Percentiles rank a stretch among this genome's conserved stretches.
phyloP scores from a whole-genome alignment of 2,329 filamentous ascomycete genomes.

The Epichloe brachyelytri region DNA sequence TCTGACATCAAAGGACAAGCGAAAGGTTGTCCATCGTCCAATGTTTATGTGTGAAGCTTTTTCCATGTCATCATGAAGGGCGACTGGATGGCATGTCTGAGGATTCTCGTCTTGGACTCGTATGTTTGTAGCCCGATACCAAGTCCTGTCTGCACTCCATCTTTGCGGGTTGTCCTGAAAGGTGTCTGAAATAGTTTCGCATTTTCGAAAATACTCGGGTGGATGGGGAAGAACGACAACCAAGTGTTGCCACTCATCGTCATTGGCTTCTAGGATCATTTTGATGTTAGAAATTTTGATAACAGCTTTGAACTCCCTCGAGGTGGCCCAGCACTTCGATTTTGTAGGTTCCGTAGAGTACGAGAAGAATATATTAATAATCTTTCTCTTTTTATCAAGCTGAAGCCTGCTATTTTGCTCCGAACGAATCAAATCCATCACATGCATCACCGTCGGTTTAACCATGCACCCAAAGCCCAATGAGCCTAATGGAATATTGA shows the following conservation, averaged over 20 bases:
- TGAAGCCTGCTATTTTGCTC: conserved; percentile 15
- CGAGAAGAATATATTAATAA: conserved; percentile 20
- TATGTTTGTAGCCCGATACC: conserved; percentile 37
- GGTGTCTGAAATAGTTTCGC: conserved; percentile 17
- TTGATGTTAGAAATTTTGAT: conserved; percentile 35
- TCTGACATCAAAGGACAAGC: conserved; percentile 21
- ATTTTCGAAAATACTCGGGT: conserved; percentile 32
- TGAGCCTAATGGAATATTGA: conserved; percentile 29
- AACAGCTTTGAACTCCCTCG: conserved; percentile 25
- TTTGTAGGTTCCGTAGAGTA: conserved; percentile 6
- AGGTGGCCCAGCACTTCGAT: conserved; percentile 5
- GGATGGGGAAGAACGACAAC: conserved; percentile 36
- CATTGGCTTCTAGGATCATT: conserved; percentile 22
- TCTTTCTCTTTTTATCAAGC: conserved; percentile 17
- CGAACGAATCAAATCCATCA: conserved; percentile 31
- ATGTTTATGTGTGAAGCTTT: conserved; percentile 31
- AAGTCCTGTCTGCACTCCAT: conserved; percentile 31
- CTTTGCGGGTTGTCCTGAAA: conserved; percentile 17
- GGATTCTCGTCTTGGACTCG: conserved; percentile 18
- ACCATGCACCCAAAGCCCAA: conserved; percentile 52
- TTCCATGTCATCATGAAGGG: conserved; percentile 24
- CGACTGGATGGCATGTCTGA: conserved; percentile 22
- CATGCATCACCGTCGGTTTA: conserved; percentile 41
- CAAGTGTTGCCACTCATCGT: conserved; percentile 23
- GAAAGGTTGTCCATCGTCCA: conserved; percentile 44